phyloP scores from a whole-genome alignment of 164 flowering plant genomes.

The Amborella trichopoda region DNA sequence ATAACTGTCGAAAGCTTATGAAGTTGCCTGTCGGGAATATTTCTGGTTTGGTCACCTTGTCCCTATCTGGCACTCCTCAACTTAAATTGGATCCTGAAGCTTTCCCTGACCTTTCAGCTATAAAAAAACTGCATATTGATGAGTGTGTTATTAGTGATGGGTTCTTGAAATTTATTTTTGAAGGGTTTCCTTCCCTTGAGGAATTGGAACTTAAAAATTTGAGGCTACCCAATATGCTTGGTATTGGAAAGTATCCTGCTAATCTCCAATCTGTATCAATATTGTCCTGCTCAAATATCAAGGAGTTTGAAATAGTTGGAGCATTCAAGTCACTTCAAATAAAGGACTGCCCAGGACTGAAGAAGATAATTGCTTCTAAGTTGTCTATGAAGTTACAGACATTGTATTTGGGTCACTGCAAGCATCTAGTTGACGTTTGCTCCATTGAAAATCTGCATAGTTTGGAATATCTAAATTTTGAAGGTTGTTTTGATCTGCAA shows the following conservation, averaged over 20 bases:
- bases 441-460: too few species aligned
- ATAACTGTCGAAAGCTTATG: background rate
- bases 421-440: slow-evolving; percentile 1
- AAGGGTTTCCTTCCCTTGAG: background rate
- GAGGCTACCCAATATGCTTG: background rate
- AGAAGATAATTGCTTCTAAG: background rate
- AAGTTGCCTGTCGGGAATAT: background rate
- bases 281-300: slow-evolving; percentile 4
- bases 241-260: background rate
- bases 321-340: slow-evolving; percentile 1
- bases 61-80: background rate
- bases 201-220: background rate
- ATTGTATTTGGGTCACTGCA: slow-evolving; percentile 1
- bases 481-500: too few species aligned
- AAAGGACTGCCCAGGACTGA: slow-evolving; percentile 1
- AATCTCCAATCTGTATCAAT: background rate
- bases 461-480: too few species aligned
- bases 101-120: slow-evolving; percentile 1
- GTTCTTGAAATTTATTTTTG: slow-evolving; percentile 1
- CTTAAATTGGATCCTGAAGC: slow-evolving; percentile 3
- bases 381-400: background rate
- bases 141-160: background rate
- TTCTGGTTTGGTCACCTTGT: background rate
- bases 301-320: background rate
- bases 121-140: slow-evolving; percentile 1